Conservation (phyloP, 176 grass and related monocot species). For the Themeda triandra region DNA sequence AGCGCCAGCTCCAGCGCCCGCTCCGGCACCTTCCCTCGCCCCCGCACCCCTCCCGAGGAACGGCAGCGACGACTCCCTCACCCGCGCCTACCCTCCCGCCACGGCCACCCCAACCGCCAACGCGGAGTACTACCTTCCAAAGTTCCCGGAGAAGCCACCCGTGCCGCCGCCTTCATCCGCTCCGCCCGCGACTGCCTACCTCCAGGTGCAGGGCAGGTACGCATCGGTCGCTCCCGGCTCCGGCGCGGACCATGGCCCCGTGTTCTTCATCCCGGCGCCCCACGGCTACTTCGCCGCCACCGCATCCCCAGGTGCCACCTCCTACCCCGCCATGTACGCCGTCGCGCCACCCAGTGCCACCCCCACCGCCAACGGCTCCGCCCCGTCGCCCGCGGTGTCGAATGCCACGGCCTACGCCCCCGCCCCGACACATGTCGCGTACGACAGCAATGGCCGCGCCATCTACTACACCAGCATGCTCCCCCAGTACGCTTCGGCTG, state of each 20-base stretch:
- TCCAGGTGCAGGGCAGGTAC: slow-evolving; percentile 46
- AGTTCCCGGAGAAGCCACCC: slow-evolving; percentile 57
- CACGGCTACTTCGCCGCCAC: slow-evolving; percentile 62
- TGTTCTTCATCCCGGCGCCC: slow-evolving; percentile 57
- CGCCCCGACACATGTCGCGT: slow-evolving; percentile 41
- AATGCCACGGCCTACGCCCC: slow-evolving; percentile 32
- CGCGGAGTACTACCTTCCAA: slow-evolving; percentile 50
- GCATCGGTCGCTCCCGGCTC: slow-evolving; percentile 50
- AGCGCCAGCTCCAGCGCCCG: background rate
- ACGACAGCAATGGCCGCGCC: slow-evolving; percentile 70
- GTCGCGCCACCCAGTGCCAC: slow-evolving; percentile 42
- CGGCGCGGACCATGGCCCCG: slow-evolving; percentile 43
- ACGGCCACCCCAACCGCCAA: slow-evolving; percentile 14
- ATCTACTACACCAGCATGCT: slow-evolving; percentile 81
- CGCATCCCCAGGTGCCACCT: slow-evolving; percentile 29
- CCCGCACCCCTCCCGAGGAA: slow-evolving; percentile 37
- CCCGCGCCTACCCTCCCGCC: slow-evolving; percentile 45
- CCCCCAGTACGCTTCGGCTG: slow-evolving; percentile 54
- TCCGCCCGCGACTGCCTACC: slow-evolving; percentile 42
- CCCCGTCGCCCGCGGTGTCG: background rate
- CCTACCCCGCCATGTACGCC: slow-evolving; percentile 40
- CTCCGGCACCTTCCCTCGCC: background rate
- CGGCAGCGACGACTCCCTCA: slow-evolving; percentile 69
- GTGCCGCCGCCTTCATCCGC: slow-evolving; percentile 31
- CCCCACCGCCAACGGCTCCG: slow-evolving; percentile 20